phyloP scores from a whole-genome alignment of 192 early-diverging fungal genomes.

The Gorgonomyces haynaldii region DNA sequence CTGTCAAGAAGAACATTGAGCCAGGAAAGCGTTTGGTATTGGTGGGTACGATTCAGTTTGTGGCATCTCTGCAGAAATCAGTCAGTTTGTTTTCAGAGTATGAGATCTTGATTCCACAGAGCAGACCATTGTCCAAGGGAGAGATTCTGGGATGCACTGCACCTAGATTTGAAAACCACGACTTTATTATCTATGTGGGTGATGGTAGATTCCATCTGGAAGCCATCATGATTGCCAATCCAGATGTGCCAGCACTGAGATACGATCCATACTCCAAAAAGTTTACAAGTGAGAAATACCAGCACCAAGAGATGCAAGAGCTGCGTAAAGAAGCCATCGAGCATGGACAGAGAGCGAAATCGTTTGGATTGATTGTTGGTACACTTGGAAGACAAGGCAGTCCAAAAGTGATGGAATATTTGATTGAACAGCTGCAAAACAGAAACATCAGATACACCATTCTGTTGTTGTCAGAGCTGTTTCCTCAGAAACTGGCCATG shows the following conservation, averaged over 20 bases:
- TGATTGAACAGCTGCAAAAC: conserved; percentile 55
- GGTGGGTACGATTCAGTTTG: conserved; percentile 93
- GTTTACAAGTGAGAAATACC: conserved; percentile 87
- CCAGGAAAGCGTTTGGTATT: conserved; percentile 53
- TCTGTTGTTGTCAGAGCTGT: conserved; percentile 88
- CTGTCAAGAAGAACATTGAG: conserved; percentile 77
- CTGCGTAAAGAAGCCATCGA: conserved; percentile 75
- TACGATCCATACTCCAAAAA: conserved; percentile 91
- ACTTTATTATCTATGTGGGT: conserved; percentile 60
- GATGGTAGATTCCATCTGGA: conserved; percentile 98
- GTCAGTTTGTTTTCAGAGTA: conserved; percentile 52
- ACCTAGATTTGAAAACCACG: conserved; percentile 63
- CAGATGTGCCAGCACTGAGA: conserved; percentile 73
- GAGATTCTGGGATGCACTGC: conserved; percentile 95
- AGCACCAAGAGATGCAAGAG: conserved; percentile 84
- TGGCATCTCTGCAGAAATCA: conserved; percentile 48
- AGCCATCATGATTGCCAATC: conserved; percentile 98
- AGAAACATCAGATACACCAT: conserved; percentile 52
- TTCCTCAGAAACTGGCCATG: conserved; percentile 81
- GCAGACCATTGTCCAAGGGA: conserved; percentile 88
- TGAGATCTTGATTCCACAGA: conserved; percentile 68
- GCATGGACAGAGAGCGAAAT: conserved; percentile 60
- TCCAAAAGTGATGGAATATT: conserved; percentile 74
- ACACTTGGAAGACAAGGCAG: conserved; percentile 94
- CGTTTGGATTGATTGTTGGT: conserved; percentile 84